phyloP scores from a whole-genome alignment of 163 green algal genomes.

The Smithsoniella earleae region DNA sequence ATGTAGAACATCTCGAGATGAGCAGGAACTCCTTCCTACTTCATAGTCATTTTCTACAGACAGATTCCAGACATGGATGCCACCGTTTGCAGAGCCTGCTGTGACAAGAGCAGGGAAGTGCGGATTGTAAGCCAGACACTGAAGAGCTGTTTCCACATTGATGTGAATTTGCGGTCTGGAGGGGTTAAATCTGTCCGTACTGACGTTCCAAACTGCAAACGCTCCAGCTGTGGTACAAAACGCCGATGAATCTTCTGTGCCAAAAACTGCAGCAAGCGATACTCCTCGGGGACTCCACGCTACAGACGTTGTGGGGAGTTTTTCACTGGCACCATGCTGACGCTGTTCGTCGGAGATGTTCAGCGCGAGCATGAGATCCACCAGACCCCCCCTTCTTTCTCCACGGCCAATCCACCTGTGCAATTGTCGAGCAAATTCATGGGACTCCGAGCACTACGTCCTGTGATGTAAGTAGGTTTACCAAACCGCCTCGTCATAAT shows the following conservation, averaged over 20 bases:
- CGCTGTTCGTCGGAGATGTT: too few species aligned
- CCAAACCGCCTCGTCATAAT: too few species aligned
- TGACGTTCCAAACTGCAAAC: slow-evolving; percentile 6
- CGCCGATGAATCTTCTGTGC: background rate
- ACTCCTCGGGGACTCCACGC: background rate
- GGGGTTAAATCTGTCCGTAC: slow-evolving; percentile 6
- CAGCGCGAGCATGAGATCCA: too few species aligned
- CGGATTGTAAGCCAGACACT: slow-evolving; percentile 5
- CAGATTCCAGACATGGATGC: slow-evolving; percentile 15
- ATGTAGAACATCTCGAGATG: background rate
- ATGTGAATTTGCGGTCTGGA: background rate
- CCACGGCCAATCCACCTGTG: too few species aligned
- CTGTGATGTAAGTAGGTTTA: too few species aligned
- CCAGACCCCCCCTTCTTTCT: too few species aligned
- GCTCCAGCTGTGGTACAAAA: background rate
- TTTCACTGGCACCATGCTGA: too few species aligned
- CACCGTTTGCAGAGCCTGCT: slow-evolving; percentile 10
- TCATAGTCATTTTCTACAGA: background rate
- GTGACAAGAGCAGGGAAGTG: background rate
- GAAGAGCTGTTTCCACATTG: background rate
- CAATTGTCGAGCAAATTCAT: too few species aligned
- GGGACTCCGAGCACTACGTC: too few species aligned
- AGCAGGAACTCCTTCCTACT: slow-evolving; percentile 5
- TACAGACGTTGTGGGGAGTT: background rate
- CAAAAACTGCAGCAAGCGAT: slow-evolving; percentile 2